Base-by-base conservation (phyloP, 306 rosid species). In the Malus orientalis region DNA sequence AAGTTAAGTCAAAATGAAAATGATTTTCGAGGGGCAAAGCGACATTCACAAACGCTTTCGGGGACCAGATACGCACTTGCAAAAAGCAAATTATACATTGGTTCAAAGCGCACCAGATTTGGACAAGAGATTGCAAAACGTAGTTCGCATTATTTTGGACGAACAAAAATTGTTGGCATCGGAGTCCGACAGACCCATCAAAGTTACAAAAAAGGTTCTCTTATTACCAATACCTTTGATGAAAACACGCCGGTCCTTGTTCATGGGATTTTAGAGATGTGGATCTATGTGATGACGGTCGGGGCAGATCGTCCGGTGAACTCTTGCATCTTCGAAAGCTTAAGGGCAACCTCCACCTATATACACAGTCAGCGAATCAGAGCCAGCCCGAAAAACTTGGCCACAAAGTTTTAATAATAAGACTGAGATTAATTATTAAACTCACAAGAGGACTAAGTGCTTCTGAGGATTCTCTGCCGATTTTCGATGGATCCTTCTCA, bases 391-490 rank as follows among this genome's bases (percentile, higher is more conserved):
- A 20, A 69, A 71, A 44, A 69, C 20, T 68, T 61, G 72, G 67
- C 71, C 58, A 67, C 10, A 62, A 49, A 19, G 42, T 40, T 40
- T 45, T 60, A 20, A 11, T 32, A 70, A 59, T 42, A 62, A 75
- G 58, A 38, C 18, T 45, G 11, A 49, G 36, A 77, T 57, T 27
- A 64, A 49, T 64, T 45, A 64, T 71, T 59, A 36, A 81, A 87
- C 90, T 85, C 84, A 95, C 99, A 72, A 95, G 96, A 83, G 96
- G 98, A 53, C 88, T 91, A 80, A 92, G 99, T 36, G 99, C 98
- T 15, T 95, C 98, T 73, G 86, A 87, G 76, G 97, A 95, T 67
- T 89, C 95, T 87, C 97, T 88, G 47, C 93, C 88, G 42, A 67
- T 95, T 78, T 92, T 92, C 61, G 97, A 92, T 57, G 97, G 81